phyloP scores from a whole-genome alignment of 805 yeast genomes.

The Candida sphagnicola region DNA sequence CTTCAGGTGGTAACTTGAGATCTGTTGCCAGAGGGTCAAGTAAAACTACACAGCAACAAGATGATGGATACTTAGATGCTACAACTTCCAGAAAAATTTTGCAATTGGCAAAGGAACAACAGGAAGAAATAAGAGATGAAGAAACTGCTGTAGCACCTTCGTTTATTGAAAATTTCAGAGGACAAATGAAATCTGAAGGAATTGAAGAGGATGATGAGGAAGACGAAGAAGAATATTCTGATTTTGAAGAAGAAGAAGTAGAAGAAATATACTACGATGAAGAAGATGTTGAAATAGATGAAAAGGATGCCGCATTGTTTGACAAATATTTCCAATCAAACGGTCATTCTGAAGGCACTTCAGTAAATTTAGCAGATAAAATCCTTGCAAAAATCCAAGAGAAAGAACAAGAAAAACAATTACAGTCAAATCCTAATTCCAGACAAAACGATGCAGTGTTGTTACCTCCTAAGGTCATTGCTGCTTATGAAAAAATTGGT shows the following conservation, averaged over 20 bases:
- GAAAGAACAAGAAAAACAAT: slow-evolving; percentile 44
- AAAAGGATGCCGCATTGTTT: slow-evolving; percentile 79
- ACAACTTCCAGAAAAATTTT: slow-evolving; percentile 78
- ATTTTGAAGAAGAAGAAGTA: slow-evolving; percentile 53
- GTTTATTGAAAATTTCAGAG: slow-evolving; percentile 19
- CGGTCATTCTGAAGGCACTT: slow-evolving; percentile 24
- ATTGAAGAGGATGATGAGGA: slow-evolving; percentile 34
- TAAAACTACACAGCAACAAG: slow-evolving; percentile 36
- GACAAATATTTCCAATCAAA: slow-evolving; percentile 60
- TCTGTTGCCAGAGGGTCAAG: slow-evolving; percentile 27
- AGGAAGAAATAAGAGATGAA: slow-evolving; percentile 70
- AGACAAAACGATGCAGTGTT: slow-evolving; percentile 68
- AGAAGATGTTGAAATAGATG: slow-evolving; percentile 67
- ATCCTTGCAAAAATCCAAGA: slow-evolving; percentile 87
- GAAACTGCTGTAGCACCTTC: slow-evolving; percentile 32
- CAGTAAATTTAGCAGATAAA: slow-evolving; percentile 82
- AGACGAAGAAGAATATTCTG: slow-evolving; percentile 47
- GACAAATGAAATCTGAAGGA: slow-evolving; percentile 16
- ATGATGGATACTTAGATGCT: slow-evolving; percentile 73
- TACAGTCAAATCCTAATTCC: slow-evolving; percentile 8
- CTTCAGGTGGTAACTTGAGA: slow-evolving; percentile 69
- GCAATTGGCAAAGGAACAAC: slow-evolving; percentile 88
- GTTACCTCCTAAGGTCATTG: slow-evolving; percentile 93
- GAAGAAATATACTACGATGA: slow-evolving; percentile 46
- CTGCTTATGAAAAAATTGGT: slow-evolving; percentile 91